phyloP scores from a whole-genome alignment of 2,329 filamentous ascomycete genomes.

The Onygena corvina region DNA sequence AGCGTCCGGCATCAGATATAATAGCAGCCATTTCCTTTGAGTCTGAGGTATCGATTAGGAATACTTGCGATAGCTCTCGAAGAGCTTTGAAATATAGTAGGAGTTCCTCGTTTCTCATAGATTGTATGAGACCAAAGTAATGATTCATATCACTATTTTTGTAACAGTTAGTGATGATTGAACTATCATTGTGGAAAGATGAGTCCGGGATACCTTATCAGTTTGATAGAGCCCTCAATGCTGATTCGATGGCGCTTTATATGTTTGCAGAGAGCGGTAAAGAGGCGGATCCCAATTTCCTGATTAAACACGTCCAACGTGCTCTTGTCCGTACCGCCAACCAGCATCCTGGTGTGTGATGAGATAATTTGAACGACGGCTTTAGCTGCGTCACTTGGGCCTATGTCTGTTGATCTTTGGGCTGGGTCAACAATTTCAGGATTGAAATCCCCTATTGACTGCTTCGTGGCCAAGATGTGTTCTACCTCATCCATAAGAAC shows the following conservation, averaged over 20 bases:
- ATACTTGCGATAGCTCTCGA: constrained; percentile 87
- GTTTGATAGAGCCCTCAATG: constrained; percentile 74
- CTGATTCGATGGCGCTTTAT: constrained; percentile 90
- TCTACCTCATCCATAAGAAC: constrained; percentile 98
- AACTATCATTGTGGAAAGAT: not conserved
- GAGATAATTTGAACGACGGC: constrained; percentile 76
- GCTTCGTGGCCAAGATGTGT: constrained; percentile 80
- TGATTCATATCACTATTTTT: constrained; percentile 79
- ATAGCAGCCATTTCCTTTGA: constrained; percentile 91
- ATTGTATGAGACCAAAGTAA: constrained; percentile 74
- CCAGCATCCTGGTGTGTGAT: constrained; percentile 82
- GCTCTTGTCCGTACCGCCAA: constrained; percentile 91
- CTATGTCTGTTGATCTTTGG: constrained; percentile 33
- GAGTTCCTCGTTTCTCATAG: constrained; percentile 69
- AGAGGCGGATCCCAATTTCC: constrained; percentile 86
- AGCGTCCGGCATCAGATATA: constrained; percentile 82
- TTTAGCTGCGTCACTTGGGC: constrained; percentile 65
- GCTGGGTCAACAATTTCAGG: constrained; percentile 40
- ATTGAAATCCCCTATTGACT: constrained; percentile 81
- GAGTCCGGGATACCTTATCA: constrained; percentile 51
- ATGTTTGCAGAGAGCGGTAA: constrained; percentile 88
- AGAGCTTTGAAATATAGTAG: constrained; percentile 84
- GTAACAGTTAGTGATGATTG: not conserved
- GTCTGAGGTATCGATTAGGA: constrained; percentile 73
- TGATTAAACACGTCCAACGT: constrained; percentile 98